Evolutionary conservation across 345 rosid species (phyloP).

Genomic region (Syzygium aqueum): DNA sequence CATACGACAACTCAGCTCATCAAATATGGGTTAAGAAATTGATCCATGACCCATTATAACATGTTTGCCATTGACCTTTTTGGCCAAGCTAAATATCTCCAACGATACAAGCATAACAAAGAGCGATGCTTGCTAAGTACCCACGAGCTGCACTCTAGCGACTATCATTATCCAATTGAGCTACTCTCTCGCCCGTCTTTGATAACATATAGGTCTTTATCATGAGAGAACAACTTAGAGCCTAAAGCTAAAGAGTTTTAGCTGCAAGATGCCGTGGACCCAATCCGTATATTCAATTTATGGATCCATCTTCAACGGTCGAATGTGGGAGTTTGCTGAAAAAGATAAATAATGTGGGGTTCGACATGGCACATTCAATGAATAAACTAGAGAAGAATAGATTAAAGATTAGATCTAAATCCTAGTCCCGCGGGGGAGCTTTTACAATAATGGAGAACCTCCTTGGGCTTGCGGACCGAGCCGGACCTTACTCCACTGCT

Average conservation of each 20-base stretch:
- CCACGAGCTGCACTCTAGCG: not conserved
- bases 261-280: not conserved
- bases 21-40: too few relatives aligned
- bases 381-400: not conserved
- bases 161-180: rapidly evolving
- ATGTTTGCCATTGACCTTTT: not conserved
- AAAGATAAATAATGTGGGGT: not conserved
- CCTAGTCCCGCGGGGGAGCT: not conserved
- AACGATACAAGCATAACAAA: rapidly evolving
- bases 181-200: not conserved
- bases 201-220: too few relatives aligned
- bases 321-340: not conserved
- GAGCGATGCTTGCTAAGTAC: rapidly evolving
- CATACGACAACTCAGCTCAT: too few relatives aligned
- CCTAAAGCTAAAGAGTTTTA: not conserved
- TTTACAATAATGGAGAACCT: not conserved
- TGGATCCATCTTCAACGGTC: not conserved
- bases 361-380: not conserved
- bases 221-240: not conserved
- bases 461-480: not conserved
- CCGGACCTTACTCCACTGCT: not conserved
- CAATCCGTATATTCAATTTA: not conserved
- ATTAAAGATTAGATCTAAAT: not conserved
- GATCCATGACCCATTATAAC: too few relatives aligned
- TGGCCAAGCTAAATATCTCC: not conserved